phyloP scores from a whole-genome alignment of 1,284 basidiomycete genomes.

The Butyriboletus appendiculatus region DNA sequence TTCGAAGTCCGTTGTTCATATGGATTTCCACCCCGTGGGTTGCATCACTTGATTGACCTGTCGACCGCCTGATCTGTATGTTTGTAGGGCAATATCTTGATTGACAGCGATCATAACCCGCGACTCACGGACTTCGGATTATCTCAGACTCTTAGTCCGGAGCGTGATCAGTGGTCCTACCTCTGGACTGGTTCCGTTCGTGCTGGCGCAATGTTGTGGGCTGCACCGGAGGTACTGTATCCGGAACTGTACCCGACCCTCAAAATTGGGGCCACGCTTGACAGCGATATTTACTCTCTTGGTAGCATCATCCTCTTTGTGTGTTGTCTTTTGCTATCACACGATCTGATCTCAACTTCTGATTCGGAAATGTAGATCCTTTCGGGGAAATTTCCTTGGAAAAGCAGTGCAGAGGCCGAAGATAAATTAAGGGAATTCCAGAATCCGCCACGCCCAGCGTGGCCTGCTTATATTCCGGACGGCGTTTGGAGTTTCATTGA shows the following conservation, averaged over 20 bases:
- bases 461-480: conserved; percentile 1
- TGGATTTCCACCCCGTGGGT: conserved; percentile 9
- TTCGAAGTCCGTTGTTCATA: conserved; percentile 4
- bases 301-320: conserved; percentile 13
- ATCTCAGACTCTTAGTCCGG: not conserved
- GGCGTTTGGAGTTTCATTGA: conserved; percentile 6
- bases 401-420: not conserved
- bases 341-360: not conserved
- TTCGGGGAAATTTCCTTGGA: conserved; percentile 4
- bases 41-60: not conserved
- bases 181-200: not conserved
- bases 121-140: conserved; percentile 12
- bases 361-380: not conserved
- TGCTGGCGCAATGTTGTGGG: not conserved
- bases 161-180: not conserved
- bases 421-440: not conserved
- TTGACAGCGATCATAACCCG: conserved; percentile 4
- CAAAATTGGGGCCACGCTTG: not conserved
- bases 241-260: not conserved
- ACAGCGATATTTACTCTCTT: conserved; percentile 11
- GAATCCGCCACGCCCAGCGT: conserved; percentile 4
- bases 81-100: conserved; percentile 8
- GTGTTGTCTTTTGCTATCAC: not conserved
- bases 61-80: not conserved
- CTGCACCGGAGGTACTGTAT: conserved; percentile 5